Evolutionary conservation across 495 filamentous ascomycete species (phyloP), one percentile per base, ranked within the genome.

Genomic region (Penicillium canariense): DNA sequence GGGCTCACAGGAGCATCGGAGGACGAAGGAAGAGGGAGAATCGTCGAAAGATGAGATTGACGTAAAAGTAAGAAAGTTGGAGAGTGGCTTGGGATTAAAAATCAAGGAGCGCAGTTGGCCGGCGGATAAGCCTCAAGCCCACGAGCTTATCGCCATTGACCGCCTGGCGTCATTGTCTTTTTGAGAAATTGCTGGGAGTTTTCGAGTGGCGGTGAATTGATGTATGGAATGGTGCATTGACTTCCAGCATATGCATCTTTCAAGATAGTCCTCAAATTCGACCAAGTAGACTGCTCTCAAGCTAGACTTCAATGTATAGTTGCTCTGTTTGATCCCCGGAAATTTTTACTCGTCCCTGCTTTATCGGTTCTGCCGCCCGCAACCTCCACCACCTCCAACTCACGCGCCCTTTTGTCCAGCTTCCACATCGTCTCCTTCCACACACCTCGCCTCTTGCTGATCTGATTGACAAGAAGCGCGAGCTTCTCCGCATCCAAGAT

Each of bases 401-500:
- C 40, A 50, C 42, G 36, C 38, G 38, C 20, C 38, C 38, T 25
- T 45, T 48, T 20, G 44, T 22, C 27, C 43, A 50, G 32, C 49
- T 54, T 49, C 39, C 12, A 39, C 11, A 25, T 26, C 26, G n/a
- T n/a, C n/a, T 42, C 28, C 15, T n/a, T 35, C 31, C 18, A 25
- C 27, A 15, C 44, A 4, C 25, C 12, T 38, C 26, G 28, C 17
- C 20, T 25, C 11, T 40, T 46, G 9, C 10, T 28, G 40, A 6
- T 20, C 35, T 18, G 12, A 18, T 45, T 42, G 10, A 15, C 32
- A n/a, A 32, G 46, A 54, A 48, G 50, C 35, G 39, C 3, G 36
- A 51, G 43, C 49, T 47, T 59, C 52, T 42, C 9, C 30, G 11
- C 52, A 46, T 55, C 59, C 72, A 82, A 68, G 52, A 84, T 84